These are phyloP conservation scores for Podila verticillata DNA, from an alignment of 192 early-diverging fungal genomes.

Conservation along the genomic window DNA sequence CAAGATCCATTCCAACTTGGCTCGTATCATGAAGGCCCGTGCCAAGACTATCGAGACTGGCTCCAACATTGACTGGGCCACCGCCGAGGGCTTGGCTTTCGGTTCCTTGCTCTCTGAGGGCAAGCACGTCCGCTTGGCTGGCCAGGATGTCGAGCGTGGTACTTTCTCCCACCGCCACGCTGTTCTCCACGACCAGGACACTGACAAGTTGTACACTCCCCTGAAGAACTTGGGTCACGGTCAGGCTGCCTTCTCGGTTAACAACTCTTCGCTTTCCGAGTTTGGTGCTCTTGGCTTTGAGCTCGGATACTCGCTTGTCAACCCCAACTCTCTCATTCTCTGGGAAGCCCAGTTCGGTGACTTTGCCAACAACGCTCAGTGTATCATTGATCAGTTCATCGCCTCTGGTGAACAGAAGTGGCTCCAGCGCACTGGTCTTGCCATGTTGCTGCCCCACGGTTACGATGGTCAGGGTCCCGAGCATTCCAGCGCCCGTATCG, in stretches of 20 bases:
- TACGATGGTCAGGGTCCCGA: constrained; percentile 99
- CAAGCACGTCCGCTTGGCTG: constrained; percentile 91
- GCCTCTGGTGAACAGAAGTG: constrained; percentile 97
- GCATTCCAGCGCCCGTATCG: constrained; percentile 95
- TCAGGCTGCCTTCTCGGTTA: constrained; percentile 89
- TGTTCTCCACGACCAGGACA: constrained; percentile 94
- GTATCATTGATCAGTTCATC: constrained; percentile 98
- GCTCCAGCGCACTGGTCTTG: constrained; percentile 95
- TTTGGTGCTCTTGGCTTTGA: constrained; percentile 97
- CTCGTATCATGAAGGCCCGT: constrained; percentile 84
- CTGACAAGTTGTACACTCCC: constrained; percentile 82
- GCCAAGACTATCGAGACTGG: constrained; percentile 83
- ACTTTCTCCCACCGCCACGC: constrained; percentile 99
- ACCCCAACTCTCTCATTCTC: constrained; percentile 92
- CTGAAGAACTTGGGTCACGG: constrained; percentile 89
- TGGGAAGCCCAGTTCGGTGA: constrained; percentile 99
- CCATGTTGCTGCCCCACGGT: constrained; percentile 95
- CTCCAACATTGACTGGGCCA: constrained; percentile 93
- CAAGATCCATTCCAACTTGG: constrained; percentile 87
- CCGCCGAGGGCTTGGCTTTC: constrained; percentile 94
- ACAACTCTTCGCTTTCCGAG: constrained; percentile 97
- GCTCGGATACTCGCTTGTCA: constrained; percentile 94
- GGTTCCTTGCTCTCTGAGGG: constrained; percentile 91
- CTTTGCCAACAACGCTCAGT: constrained; percentile 97
- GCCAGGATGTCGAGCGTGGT: constrained; percentile 99